Conservation (phyloP, 2,329 filamentous ascomycete genomes). For the Cladophialophora immunda region DNA sequence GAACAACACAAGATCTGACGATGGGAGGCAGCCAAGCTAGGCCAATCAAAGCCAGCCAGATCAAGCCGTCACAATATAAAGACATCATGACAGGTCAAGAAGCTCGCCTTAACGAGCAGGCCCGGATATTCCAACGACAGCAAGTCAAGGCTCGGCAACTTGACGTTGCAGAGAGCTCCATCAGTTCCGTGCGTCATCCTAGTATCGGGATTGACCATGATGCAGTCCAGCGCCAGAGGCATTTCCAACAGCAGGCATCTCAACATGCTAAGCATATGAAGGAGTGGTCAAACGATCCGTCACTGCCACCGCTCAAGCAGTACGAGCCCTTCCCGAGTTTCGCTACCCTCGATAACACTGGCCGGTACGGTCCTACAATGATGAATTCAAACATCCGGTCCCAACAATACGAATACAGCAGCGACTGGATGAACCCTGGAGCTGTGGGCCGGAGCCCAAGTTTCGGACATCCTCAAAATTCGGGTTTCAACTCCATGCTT, state of each 20-base stretch:
- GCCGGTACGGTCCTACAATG: conserved; percentile 26
- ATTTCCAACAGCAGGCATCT: conserved; percentile 40
- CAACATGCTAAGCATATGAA: conserved; percentile 41
- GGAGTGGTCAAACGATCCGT: conserved; percentile 37
- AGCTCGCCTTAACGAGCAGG: conserved; percentile 40
- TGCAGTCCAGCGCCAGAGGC: conserved; percentile 39
- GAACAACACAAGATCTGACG: conserved; percentile 36
- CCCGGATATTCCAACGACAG: conserved; percentile 41
- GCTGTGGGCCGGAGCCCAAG: conserved; percentile 16
- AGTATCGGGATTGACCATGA: conserved; percentile 40
- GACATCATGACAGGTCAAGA: conserved; percentile 39
- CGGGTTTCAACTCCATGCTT: conserved; percentile 30
- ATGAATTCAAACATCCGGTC: conserved; percentile 30
- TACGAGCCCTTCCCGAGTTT: conserved; percentile 33
- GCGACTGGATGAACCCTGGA: conserved; percentile 39
- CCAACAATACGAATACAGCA: conserved; percentile 37
- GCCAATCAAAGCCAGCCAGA: conserved; percentile 25
- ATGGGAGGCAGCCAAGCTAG: conserved; percentile 31
- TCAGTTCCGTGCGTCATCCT: conserved; percentile 10
- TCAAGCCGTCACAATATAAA: conserved; percentile 36
- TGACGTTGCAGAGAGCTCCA: conserved; percentile 23
- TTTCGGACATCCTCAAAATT: conserved; percentile 23
- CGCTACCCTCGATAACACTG: conserved; percentile 10
- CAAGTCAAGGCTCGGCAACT: conserved; percentile 38
- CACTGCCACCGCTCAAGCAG: conserved; percentile 34